These are phyloP conservation scores for Linnemannia zychae DNA, from an alignment of 192 early-diverging fungal species.

Conservation along the genomic window DNA sequence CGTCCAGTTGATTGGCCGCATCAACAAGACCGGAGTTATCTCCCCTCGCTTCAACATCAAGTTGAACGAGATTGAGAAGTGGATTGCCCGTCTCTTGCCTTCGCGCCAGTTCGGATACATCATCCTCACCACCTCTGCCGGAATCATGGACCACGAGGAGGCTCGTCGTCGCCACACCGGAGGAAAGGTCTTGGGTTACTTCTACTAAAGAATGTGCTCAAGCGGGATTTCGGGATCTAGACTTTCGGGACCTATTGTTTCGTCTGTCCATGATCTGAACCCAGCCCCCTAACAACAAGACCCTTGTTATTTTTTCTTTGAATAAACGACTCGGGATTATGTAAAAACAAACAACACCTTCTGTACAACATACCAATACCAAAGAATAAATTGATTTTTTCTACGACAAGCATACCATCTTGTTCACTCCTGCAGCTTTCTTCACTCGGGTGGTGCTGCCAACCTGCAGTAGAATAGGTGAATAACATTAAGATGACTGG, in stretches of 20 bases:
- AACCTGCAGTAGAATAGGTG: too few relatives aligned
- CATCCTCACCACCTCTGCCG: conserved; percentile 86
- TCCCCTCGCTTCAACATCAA: conserved; percentile 98
- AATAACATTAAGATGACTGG: too few relatives aligned
- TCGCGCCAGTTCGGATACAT: conserved; percentile 98
- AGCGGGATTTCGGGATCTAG: not conserved
- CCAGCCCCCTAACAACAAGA: not conserved
- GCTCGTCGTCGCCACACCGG: conserved; percentile 94
- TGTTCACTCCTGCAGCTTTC: too few relatives aligned
- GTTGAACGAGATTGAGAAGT: conserved; percentile 92
- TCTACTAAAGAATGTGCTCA: conserved; percentile 18
- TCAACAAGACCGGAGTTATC: conserved; percentile 99
- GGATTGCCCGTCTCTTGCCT: conserved; percentile 94
- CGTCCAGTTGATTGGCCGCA: conserved; percentile 94
- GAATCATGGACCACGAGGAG: conserved; percentile 99
- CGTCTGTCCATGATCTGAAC: not conserved
- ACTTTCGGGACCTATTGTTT: not conserved
- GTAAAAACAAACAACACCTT: too few relatives aligned
- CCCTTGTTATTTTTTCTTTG: not conserved
- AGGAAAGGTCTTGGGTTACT: conserved; percentile 94
- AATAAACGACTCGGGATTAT: too few relatives aligned
- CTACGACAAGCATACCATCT: too few relatives aligned
- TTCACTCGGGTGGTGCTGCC: too few relatives aligned
- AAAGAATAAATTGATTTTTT: too few relatives aligned
- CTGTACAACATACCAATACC: too few relatives aligned